phyloP scores from a whole-genome alignment of 2,329 filamentous ascomycete genomes.

The Cylindrodendrum hubeiense region DNA sequence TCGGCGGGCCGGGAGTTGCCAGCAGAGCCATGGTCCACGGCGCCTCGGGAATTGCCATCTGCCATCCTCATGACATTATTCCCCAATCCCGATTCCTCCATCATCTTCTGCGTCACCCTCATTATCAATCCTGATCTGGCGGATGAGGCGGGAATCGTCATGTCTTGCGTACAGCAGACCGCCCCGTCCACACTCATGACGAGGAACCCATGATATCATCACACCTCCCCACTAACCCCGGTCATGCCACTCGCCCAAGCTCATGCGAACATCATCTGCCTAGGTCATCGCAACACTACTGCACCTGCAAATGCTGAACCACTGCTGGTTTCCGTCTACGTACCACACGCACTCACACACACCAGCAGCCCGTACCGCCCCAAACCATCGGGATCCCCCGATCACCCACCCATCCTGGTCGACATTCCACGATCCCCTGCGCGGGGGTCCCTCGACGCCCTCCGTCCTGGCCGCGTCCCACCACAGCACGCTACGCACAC shows the following conservation, averaged over 20 bases:
- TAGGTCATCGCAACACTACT: constrained; percentile 21
- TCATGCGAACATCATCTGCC: constrained; percentile 39
- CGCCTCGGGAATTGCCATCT: neutral
- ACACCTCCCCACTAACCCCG: constrained; percentile 37
- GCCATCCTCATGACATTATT: neutral
- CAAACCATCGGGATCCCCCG: constrained; percentile 35
- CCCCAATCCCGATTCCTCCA: neutral
- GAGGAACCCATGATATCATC: constrained; percentile 45
- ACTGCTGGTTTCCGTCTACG: neutral
- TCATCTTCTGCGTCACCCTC: neutral
- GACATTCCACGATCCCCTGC: neutral
- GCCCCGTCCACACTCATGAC: constrained; percentile 19
- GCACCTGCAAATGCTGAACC: constrained; percentile 15
- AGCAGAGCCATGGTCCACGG: neutral
- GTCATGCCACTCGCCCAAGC: constrained; percentile 38
- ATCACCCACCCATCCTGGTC: constrained; percentile 21
- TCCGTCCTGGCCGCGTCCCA: neutral
- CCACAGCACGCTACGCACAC: neutral
- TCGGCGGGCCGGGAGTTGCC: neutral
- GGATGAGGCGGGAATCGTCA: neutral
- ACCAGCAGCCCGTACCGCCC: neutral
- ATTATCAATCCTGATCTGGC: neutral
- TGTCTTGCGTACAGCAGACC: neutral
- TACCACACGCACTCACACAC: neutral
- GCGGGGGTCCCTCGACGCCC: neutral